Evolutionary conservation across 2,329 filamentous ascomycete genomes (phyloP).

Genomic region (Hirsutella rhossiliensis): DNA sequence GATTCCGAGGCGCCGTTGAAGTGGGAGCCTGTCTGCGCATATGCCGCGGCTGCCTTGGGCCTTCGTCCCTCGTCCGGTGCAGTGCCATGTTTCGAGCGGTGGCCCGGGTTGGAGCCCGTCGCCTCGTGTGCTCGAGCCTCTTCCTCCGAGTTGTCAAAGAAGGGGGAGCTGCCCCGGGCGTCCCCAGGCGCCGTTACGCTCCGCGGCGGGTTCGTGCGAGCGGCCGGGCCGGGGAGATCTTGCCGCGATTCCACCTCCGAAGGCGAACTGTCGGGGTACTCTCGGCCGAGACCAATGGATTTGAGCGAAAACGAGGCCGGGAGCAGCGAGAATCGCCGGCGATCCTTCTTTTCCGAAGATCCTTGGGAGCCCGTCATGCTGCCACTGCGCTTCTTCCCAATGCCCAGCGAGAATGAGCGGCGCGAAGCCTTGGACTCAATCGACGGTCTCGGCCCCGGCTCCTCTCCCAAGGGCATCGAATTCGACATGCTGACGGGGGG

Average conservation of each 20-base stretch:
- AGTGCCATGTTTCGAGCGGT: constrained; percentile 30
- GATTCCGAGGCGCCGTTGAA: constrained; percentile 41
- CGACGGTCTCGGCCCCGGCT: constrained; percentile 41
- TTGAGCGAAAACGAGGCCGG: constrained; percentile 53
- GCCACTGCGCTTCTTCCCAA: constrained; percentile 60
- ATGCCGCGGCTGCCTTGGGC: constrained; percentile 31
- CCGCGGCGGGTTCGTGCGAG: constrained; percentile 14
- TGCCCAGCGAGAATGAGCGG: constrained; percentile 57
- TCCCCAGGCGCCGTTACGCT: constrained; percentile 23
- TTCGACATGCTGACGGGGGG: constrained; percentile 87
- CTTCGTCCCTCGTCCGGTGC: constrained; percentile 25
- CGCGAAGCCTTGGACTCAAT: constrained; percentile 57
- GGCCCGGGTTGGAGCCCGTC: constrained; percentile 21
- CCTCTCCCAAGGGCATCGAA: constrained; percentile 47
- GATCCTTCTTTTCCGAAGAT: constrained; percentile 43
- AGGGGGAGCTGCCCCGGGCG: constrained; percentile 21
- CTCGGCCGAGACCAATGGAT: constrained; percentile 47
- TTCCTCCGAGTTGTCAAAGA: constrained; percentile 27
- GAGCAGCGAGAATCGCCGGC: constrained; percentile 61
- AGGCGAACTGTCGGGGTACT: constrained; percentile 26
- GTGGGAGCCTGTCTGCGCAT: constrained; percentile 31
- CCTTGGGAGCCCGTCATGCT: constrained; percentile 46
- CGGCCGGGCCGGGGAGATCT: constrained; percentile 1
- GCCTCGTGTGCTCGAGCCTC: constrained; percentile 21
- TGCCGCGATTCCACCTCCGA: constrained; percentile 23